phyloP scores from a whole-genome alignment of 768 basidiomycete species.

The Russula vinacea region DNA sequence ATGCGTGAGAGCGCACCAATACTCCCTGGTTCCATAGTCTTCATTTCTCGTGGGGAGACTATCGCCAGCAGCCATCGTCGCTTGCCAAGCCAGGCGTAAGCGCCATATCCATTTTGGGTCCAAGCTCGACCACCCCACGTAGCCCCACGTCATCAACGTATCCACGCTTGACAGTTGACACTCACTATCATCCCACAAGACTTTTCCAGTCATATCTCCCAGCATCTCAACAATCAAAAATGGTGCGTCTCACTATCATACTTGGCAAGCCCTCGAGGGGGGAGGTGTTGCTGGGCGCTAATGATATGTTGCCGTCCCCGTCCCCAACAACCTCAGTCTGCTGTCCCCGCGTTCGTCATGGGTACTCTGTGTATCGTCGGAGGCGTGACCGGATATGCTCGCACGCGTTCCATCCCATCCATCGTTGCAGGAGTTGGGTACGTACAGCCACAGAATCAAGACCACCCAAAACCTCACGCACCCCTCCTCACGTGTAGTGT shows the following conservation, averaged over 20 bases:
- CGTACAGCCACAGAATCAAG: conserved; percentile 29
- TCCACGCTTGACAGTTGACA: background rate
- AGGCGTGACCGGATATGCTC: conserved; percentile 66
- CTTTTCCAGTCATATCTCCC: no score
- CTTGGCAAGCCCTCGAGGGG: background rate
- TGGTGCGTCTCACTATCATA: conserved; percentile 9
- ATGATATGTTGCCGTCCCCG: background rate
- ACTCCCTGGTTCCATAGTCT: conserved; percentile 63
- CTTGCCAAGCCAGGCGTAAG: background rate
- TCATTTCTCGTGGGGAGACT: conserved; percentile 60
- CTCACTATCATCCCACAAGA: background rate
- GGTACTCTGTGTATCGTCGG: conserved; percentile 74
- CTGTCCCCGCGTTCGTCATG: conserved; percentile 76
- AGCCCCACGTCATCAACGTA: background rate
- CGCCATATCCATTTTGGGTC: background rate
- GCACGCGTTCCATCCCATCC: conserved; percentile 76
- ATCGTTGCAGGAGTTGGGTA: conserved; percentile 79
- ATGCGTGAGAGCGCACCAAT: conserved; percentile 50
- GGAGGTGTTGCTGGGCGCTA: background rate
- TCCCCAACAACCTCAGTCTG: conserved; percentile 49
- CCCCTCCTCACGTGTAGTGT: conserved; percentile 48
- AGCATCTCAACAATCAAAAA: background rate
- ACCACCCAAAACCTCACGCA: background rate
- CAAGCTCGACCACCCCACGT: no score
- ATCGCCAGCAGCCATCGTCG: conserved; percentile 17